A percentile compares a stretch with the other conserved stretches of the same genome.
Conservation (phyloP, 805 yeast species). For the Candida loeiensis region DNA sequence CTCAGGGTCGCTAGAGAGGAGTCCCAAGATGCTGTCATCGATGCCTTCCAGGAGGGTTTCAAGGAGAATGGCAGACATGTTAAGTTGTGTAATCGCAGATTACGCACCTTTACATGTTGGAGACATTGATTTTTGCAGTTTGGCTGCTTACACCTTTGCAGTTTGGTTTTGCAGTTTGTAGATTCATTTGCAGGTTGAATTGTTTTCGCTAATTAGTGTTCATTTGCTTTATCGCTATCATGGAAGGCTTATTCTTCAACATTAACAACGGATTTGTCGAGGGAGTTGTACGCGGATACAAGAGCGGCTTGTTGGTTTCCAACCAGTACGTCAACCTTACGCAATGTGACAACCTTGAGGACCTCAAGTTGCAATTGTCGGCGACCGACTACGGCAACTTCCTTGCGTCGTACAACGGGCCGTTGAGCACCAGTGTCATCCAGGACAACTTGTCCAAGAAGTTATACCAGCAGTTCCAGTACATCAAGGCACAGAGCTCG, state of each 20-base stretch:
- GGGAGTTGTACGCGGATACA: slow-evolving; percentile 92
- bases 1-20: slow-evolving; percentile 19
- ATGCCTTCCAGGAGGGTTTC: slow-evolving; percentile 29
- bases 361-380: slow-evolving; percentile 86
- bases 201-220: too few relatives aligned
- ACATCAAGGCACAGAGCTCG: slow-evolving; percentile 77
- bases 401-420: slow-evolving; percentile 73
- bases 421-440: slow-evolving; percentile 82
- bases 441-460: slow-evolving; percentile 74
- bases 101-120: too few relatives aligned
- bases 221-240: too few relatives aligned
- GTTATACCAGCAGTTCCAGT: slow-evolving; percentile 79
- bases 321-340: slow-evolving; percentile 88
- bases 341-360: slow-evolving; percentile 94
- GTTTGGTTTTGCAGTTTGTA: not conserved
- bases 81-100: not conserved
- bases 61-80: slow-evolving; percentile 34
- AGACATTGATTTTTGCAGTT: too few relatives aligned
- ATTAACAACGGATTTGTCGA: slow-evolving; percentile 88
- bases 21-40: slow-evolving; percentile 19
- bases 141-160: too few relatives aligned
- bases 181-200: not conserved
- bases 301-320: slow-evolving; percentile 71
- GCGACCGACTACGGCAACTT: slow-evolving; percentile 96
- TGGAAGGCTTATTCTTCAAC: slow-evolving; percentile 95